Base-by-base conservation (phyloP, 2,329 filamentous ascomycete genomes). In the Sporothrix variecibatus region DNA sequence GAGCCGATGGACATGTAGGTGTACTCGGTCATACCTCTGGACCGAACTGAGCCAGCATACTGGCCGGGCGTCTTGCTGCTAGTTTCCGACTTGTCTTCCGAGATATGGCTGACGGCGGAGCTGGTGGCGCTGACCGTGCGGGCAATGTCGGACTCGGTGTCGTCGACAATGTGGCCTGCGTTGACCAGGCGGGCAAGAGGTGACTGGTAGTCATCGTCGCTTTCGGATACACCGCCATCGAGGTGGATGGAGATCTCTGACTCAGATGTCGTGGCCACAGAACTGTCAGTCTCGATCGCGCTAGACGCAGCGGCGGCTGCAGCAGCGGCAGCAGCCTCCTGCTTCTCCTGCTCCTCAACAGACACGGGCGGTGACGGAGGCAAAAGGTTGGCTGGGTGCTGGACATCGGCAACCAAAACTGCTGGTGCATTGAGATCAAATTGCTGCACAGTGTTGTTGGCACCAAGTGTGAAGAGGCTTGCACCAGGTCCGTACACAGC, bases 401-500 rank as follows among this genome's bases (percentile, higher is more conserved):
- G 95, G 15, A 96, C 92, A 80, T 94, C 95, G 76, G 92, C 91
- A 38, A 98, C 93, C 85, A 98, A 90, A 80, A 90, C 85, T 15
- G 93, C 89, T 8, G 92, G 90, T 9, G 93, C 93, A 79, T 97
- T 97, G 60, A 98, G 87, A 80, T 98, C 95, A 80, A 97, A 98
- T 81, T 99, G 96, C 82, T 98, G 95, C 2, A 97, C 92, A 2
- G 94, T 96, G 80, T 95, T 92, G 78, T 95, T 94, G 56, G 92
- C 91, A 1, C 95, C 94, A 23, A 98, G 85, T 0, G 95, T 98
- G 83, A 99, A 99, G 31, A 99, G 87, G 7, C 90, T 93, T n/a
- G 95, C 95, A 7, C 93, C 94, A 0, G 95, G 92, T 1, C 95
- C 96, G 81, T 96, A 97, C 75, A 95, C 92, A 62, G 95, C 92